Evolutionary conservation across 768 basidiomycete genomes (phyloP).

Genomic region (Agaricus blazei): DNA sequence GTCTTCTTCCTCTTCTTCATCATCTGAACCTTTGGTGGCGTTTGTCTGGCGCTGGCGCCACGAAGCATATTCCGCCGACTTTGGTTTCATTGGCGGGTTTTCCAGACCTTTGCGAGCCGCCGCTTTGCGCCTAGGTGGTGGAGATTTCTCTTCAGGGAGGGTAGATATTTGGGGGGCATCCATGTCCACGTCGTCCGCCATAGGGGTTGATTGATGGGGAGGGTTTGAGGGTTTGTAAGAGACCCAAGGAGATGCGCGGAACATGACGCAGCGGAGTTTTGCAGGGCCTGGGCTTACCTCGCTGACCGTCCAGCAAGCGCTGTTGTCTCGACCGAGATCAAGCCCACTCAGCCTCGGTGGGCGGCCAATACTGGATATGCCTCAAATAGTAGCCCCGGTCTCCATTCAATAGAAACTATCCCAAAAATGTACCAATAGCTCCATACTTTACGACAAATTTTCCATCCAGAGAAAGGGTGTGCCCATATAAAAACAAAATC

Average conservation of each 20-base stretch:
- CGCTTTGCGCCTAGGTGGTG: conserved; percentile 39
- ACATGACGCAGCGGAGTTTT: conserved; percentile 24
- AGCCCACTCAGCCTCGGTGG: background rate
- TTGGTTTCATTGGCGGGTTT: conserved; percentile 20
- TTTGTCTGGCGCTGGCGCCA: conserved; percentile 27
- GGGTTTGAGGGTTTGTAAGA: conserved; percentile 39
- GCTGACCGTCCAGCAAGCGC: background rate
- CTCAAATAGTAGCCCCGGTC: conserved; percentile 4
- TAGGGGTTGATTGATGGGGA: conserved; percentile 20
- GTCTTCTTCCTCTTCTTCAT: conserved; percentile 72
- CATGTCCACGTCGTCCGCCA: conserved; percentile 56
- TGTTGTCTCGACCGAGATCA: background rate
- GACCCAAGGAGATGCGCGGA: conserved; percentile 63
- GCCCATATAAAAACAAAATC: too few species aligned
- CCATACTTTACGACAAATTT: too few species aligned
- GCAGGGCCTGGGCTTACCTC: background rate
- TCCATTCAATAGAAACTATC: too few species aligned
- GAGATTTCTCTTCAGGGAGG: conserved; percentile 66
- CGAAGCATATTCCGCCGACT: conserved; percentile 14
- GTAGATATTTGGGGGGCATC: conserved; percentile 83
- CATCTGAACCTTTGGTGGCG: conserved; percentile 13
- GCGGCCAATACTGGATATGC: conserved; percentile 3
- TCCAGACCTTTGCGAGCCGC: conserved; percentile 12
- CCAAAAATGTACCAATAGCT: background rate
- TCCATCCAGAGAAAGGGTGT: too few species aligned